Evolutionary conservation across 1,139 yeast genomes (phyloP).

Genomic region (Kluyveromyces sp.): DNA sequence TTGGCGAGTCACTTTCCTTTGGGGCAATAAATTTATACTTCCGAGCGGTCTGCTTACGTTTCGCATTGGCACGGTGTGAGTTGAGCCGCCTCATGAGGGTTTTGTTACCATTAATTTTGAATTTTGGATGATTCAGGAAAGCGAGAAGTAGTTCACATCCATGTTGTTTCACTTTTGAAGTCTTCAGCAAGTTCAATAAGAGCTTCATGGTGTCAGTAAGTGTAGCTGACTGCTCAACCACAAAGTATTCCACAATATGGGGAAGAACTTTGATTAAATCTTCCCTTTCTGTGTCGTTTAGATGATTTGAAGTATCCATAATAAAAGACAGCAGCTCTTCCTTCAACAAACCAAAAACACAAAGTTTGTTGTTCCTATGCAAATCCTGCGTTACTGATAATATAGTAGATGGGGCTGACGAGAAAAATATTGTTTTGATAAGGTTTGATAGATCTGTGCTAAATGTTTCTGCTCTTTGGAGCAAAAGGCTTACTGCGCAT

Average conservation of each 20-base stretch:
- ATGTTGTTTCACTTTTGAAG: neutral
- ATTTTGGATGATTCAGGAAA: conserved; percentile 7
- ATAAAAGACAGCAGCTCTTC: conserved; percentile 14
- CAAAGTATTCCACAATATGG: conserved; percentile 3
- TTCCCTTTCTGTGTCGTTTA: conserved; percentile 5
- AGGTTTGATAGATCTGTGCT: conserved; percentile 9
- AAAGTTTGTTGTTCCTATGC: conserved; percentile 9
- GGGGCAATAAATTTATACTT: conserved; percentile 1
- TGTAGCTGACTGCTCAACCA: conserved; percentile 2
- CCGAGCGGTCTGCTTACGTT: neutral
- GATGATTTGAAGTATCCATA: conserved; percentile 7
- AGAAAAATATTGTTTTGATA: conserved; percentile 8
- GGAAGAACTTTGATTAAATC: conserved; percentile 4
- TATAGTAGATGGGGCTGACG: neutral
- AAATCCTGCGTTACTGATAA: conserved; percentile 9
- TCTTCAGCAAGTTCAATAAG: conserved; percentile 2
- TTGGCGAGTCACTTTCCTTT: neutral
- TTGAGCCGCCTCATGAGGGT: conserved; percentile 5
- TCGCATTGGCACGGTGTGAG: conserved; percentile 2
- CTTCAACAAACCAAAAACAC: conserved; percentile 10
- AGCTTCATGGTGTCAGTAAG: conserved; percentile 7
- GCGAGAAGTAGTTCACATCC: conserved; percentile 4
- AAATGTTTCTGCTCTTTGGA: conserved; percentile 10
- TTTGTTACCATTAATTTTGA: conserved; percentile 8
- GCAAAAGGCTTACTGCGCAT: conserved; percentile 8